A percentile compares a stretch with the other conserved stretches of the same genome.
Conservation (phyloP, 2,329 filamentous ascomycete species). For the Trichophyton equinum region DNA sequence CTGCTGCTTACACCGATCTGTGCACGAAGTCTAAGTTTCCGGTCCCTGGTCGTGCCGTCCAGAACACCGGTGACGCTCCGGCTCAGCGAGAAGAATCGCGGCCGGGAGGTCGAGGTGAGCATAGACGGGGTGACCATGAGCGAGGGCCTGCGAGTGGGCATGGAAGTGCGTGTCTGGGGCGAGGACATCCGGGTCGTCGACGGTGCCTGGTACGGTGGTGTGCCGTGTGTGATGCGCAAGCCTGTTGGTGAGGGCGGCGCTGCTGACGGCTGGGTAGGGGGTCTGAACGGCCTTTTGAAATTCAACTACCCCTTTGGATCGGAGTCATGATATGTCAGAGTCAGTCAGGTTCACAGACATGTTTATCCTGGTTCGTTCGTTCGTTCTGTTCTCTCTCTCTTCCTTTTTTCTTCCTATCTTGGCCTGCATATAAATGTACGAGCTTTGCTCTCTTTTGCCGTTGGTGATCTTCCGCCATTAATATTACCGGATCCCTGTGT, state of each 20-base stretch:
- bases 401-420: neutral
- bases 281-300: conserved; percentile 82
- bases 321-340: conserved; percentile 19
- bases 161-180: conserved; percentile 79
- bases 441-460: neutral
- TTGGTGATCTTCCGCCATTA: neutral
- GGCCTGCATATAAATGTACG: neutral
- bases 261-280: conserved; percentile 94
- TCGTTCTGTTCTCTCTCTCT: neutral
- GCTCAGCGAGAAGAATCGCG: conserved; percentile 67
- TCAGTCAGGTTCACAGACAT: too few species aligned
- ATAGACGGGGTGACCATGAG: conserved; percentile 60
- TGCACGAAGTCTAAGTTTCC: conserved; percentile 79
- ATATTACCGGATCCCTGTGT: neutral
- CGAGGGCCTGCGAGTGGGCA: conserved; percentile 56
- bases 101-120: conserved; percentile 63
- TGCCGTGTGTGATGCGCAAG: conserved; percentile 76
- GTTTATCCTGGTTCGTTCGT: neutral
- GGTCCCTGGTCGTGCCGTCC: conserved; percentile 76
- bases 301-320: conserved; percentile 96
- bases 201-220: conserved; percentile 58
- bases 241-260: conserved; percentile 37
- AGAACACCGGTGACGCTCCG: conserved; percentile 49
- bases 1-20: conserved; percentile 90
- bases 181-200: conserved; percentile 53